Conservation (phyloP, 2,329 filamentous ascomycete genomes). For the Hypoxylon sp. region DNA sequence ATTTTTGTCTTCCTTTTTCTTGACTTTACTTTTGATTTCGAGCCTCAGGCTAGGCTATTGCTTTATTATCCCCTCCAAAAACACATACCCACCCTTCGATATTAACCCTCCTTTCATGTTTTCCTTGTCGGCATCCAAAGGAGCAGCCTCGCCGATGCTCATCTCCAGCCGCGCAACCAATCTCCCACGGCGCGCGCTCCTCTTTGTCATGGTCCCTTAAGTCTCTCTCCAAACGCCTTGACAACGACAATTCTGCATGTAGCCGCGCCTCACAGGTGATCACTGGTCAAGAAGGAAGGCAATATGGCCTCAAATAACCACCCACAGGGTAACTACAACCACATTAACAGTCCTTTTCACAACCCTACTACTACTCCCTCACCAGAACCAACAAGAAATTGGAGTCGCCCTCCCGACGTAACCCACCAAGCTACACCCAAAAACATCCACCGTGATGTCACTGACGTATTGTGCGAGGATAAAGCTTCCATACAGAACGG, state of each 20-base stretch:
- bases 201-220: slow-evolving; percentile 45
- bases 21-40: neutral
- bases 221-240: slow-evolving; percentile 7
- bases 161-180: slow-evolving; percentile 22
- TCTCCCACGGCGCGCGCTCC: slow-evolving; percentile 12
- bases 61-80: slow-evolving; percentile 6
- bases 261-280: slow-evolving; percentile 31
- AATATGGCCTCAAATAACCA: slow-evolving; percentile 57
- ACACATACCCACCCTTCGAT: neutral
- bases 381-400: slow-evolving; percentile 22
- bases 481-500: slow-evolving; percentile 51
- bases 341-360: slow-evolving; percentile 20
- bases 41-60: neutral
- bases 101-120: neutral
- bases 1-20: slow-evolving; percentile 30
- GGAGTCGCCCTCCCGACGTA: slow-evolving; percentile 5
- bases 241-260: slow-evolving; percentile 39
- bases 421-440: slow-evolving; percentile 25
- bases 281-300: slow-evolving; percentile 33
- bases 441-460: slow-evolving; percentile 40
- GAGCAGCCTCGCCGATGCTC: slow-evolving; percentile 39
- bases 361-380: slow-evolving; percentile 2
- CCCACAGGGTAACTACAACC: slow-evolving; percentile 53
- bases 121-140: slow-evolving; percentile 19
- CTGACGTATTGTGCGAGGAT: slow-evolving; percentile 43